Percentiles rank a stretch among this genome's conserved stretches.
Evolutionary conservation across 2,329 filamentous ascomycete species (phyloP).

Genomic region (Ceratocystis colombiana): DNA sequence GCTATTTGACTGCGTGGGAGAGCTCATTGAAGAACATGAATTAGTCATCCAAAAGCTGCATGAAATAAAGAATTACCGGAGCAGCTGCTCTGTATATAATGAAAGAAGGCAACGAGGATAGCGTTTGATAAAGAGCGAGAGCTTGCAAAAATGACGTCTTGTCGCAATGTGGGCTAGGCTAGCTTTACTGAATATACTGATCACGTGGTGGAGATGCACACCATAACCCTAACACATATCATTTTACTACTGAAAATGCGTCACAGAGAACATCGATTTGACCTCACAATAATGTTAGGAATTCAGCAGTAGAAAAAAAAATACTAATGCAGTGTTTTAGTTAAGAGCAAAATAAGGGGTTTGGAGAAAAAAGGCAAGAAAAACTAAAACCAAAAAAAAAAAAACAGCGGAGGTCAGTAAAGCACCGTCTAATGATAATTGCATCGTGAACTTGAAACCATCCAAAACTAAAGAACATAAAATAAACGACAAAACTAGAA

Average conservation of each 20-base stretch:
- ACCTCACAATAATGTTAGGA: too few relatives aligned
- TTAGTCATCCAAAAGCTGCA: background rate
- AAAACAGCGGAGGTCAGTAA: background rate
- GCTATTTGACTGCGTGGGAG: background rate
- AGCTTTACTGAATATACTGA: too few relatives aligned
- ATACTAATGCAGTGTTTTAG: background rate
- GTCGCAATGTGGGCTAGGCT: background rate
- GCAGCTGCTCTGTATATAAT: background rate
- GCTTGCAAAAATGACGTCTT: conserved; percentile 5
- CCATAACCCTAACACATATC: background rate
- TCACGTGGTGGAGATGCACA: background rate
- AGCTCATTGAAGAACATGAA: background rate
- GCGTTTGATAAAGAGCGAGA: background rate
- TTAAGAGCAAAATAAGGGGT: background rate
- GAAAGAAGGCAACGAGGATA: background rate
- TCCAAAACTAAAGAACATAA: background rate
- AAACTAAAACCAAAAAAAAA: background rate
- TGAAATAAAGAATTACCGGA: background rate
- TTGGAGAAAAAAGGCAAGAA: background rate
- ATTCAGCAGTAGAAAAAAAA: background rate
- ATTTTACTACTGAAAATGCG: background rate
- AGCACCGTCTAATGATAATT: conserved; percentile 7
- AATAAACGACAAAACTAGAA: background rate
- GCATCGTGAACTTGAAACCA: background rate
- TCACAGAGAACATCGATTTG: too few relatives aligned